Conservation (phyloP, 352 stramenopile genomes). For the Phytopythium ostracodes region DNA sequence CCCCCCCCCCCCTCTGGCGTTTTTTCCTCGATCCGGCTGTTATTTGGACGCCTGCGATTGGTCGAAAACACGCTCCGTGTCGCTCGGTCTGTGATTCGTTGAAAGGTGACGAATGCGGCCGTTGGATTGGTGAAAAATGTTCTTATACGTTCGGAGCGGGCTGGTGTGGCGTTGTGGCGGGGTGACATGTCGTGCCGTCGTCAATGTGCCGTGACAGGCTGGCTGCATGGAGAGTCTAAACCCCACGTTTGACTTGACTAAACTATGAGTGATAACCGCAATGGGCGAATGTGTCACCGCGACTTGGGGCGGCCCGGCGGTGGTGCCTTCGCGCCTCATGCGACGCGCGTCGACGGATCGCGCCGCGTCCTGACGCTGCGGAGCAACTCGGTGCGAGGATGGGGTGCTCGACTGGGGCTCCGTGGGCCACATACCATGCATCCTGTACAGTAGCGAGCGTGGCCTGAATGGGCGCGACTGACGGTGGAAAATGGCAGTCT, state of each 20-base stretch:
- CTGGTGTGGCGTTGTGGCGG: background rate
- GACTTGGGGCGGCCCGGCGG: background rate
- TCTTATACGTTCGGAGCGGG: background rate
- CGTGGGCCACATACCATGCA: background rate
- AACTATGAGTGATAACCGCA: background rate
- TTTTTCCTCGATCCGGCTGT: slow-evolving; percentile 1
- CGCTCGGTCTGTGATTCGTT: background rate
- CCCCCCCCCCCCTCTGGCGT: background rate
- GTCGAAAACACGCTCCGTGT: background rate
- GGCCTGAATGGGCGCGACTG: no score
- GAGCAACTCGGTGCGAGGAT: background rate
- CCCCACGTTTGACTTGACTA: background rate
- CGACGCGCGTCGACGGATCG: slow-evolving; percentile 1
- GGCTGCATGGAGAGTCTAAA: no score
- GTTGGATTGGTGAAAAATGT: background rate
- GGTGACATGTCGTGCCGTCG: background rate
- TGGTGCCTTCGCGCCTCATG: slow-evolving; percentile 2
- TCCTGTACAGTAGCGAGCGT: background rate
- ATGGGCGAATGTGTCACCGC: no score
- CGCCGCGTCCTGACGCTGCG: background rate
- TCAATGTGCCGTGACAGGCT: background rate
- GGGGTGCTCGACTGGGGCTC: background rate
- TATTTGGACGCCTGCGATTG: background rate
- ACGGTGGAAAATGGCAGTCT: background rate
- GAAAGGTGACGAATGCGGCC: background rate